These are phyloP conservation scores for Aspergillus amoenus DNA, from an alignment of 2,329 filamentous ascomycete species.

Conservation along the genomic window DNA sequence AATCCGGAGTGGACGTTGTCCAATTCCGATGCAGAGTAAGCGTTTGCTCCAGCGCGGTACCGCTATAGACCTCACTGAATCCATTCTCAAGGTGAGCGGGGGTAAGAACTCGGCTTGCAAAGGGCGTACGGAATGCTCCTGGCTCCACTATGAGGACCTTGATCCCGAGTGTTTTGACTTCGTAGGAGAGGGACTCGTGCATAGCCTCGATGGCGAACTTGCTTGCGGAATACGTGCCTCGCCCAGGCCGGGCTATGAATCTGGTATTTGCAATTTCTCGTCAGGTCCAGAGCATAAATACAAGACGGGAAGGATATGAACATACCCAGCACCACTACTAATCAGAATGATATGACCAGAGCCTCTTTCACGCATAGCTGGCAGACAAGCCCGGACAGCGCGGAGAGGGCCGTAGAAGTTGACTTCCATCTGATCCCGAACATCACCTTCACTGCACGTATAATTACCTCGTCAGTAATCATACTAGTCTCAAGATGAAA, in stretches of 20 bases:
- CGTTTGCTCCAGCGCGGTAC: constrained; percentile 3
- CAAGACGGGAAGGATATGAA: neutral
- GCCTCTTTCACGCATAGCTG: neutral
- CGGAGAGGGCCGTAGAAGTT: constrained; percentile 15
- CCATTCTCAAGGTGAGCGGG: neutral
- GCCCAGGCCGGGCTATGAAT: constrained; percentile 6
- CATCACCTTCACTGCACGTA: constrained; percentile 2
- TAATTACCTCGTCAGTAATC: neutral
- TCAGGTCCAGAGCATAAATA: neutral
- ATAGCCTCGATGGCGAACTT: constrained; percentile 11
- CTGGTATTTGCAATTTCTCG: neutral
- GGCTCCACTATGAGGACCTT: constrained; percentile 8
- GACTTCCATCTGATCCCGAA: constrained; percentile 12
- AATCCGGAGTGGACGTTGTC: neutral
- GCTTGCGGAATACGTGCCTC: constrained; percentile 4
- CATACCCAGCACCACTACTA: constrained; percentile 12
- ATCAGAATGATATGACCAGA: constrained; percentile 7
- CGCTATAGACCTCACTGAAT: constrained; percentile 4
- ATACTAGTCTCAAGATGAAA: neutral
- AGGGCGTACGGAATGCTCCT: constrained; percentile 9
- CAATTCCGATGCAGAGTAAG: neutral
- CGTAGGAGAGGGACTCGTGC: constrained; percentile 11
- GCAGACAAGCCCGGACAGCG: constrained; percentile 2
- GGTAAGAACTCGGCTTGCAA: neutral
- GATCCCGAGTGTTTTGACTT: constrained; percentile 1